phyloP scores from a whole-genome alignment of 1,284 basidiomycete species.

The Cutaneotrichosporon sp. region DNA sequence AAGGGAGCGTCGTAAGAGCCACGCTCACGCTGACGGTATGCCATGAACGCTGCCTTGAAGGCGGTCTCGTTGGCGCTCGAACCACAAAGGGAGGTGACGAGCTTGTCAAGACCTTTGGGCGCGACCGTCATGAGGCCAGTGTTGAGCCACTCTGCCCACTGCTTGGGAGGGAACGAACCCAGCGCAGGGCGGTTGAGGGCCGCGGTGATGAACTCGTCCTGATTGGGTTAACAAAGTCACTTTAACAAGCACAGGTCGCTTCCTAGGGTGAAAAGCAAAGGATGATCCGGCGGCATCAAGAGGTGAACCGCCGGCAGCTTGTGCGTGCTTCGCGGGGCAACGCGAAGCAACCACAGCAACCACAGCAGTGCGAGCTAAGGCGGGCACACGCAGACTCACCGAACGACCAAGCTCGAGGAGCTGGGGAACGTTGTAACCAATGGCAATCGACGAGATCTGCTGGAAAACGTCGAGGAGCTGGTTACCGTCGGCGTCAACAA shows the following conservation, averaged over 20 bases:
- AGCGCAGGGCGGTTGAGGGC: constrained; percentile 58
- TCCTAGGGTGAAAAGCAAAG: background rate
- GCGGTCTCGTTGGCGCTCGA: constrained; percentile 56
- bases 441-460: constrained; percentile 55
- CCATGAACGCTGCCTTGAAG: constrained; percentile 60
- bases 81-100: constrained; percentile 53
- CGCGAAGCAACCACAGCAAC: background rate
- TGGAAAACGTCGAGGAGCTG: constrained; percentile 59
- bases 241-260: background rate
- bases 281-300: background rate
- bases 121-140: constrained; percentile 56
- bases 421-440: constrained; percentile 57
- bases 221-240: constrained; percentile 6
- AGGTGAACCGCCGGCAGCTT: background rate
- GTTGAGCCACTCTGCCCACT: constrained; percentile 56
- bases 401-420: constrained; percentile 52
- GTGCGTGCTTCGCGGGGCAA: background rate
- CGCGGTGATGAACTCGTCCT: constrained; percentile 27
- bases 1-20: constrained; percentile 33
- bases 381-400: constrained; percentile 26
- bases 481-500: constrained; percentile 60
- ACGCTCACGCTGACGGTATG: constrained; percentile 43
- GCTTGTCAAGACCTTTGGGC: constrained; percentile 57
- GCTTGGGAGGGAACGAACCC: constrained; percentile 57
- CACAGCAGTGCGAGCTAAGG: background rate